Evolutionary conservation across 805 yeast species (phyloP), one percentile per base, ranked within the genome.

Genomic region (Geotrichum ghanense): DNA sequence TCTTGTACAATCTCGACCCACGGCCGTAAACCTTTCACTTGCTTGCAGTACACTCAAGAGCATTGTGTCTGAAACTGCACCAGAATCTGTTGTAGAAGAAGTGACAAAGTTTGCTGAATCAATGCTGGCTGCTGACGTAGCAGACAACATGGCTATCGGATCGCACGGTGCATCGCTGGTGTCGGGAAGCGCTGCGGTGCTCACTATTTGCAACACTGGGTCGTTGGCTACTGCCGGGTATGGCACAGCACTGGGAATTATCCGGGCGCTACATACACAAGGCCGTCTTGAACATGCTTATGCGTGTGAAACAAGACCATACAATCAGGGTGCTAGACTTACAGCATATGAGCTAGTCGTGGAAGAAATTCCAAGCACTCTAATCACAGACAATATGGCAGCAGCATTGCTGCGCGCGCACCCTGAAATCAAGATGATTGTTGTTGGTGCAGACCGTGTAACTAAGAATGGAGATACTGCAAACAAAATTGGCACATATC

Each of bases 181-280:
- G 3, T 59, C 63, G 17, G 86, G 83, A 10, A 81, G 81, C 3
- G 80, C 88, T 59, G 76, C 94, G 1, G 89, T 87, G 2, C 66
- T 92, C 60, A 90, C 97, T 1, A 85, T 92, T 48, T 90, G 98
- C 65, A 90, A 90, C 65, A 90, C 98, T 0, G 98, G 98, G 0
- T 86, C 97, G 0, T 70, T 90, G 49, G 98, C 98, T 1, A 90
- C 98, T 1, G 86, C 97, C 3, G 97, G 97, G 1, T 90, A 88
- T 61, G 98, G 98, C 24, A 90, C 98, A 3, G 97, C 97, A 0
- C 71, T 90, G 24, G 97, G 98, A 12, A 85, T 92, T 21, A 78
- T 90, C 35, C 76, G 97, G 53, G 78, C 95, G 0, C 69, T 84
- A 51, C 75, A 63, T 45, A 52, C 63, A 1, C 54, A 67, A 0